phyloP scores from a whole-genome alignment of 2,329 filamentous ascomycete genomes.

The Bipolaris cookei region DNA sequence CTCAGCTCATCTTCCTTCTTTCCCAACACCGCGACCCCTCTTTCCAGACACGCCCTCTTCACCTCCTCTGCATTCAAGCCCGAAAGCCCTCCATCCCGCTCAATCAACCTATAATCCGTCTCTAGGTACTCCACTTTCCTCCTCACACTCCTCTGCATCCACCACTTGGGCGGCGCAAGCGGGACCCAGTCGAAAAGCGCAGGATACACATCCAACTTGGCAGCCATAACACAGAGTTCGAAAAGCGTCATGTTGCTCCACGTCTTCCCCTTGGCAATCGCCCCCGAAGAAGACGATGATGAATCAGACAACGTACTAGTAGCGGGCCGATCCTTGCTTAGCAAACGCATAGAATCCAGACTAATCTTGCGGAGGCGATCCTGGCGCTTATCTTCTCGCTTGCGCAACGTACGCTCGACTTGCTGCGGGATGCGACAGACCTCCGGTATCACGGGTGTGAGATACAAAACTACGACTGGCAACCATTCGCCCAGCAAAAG shows the following conservation, averaged over 20 bases:
- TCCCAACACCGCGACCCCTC: conserved; percentile 38
- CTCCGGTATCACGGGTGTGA: conserved; percentile 76
- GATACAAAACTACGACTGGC: conserved; percentile 74
- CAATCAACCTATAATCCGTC: conserved; percentile 73
- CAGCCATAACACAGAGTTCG: conserved; percentile 28
- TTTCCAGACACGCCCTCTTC: conserved; percentile 70
- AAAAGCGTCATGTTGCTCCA: conserved; percentile 21
- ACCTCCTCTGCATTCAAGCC: conserved; percentile 70
- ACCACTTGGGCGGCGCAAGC: conserved; percentile 51
- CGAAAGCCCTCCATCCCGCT: conserved; percentile 65
- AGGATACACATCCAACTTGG: conserved; percentile 33
- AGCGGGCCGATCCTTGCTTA: conserved; percentile 19
- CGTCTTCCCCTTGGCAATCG: background rate
- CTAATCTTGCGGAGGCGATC: conserved; percentile 24
- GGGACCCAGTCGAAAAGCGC: conserved; percentile 50
- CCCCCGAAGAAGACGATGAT: too few species aligned
- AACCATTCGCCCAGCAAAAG: conserved; percentile 85
- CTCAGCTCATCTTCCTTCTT: conserved; percentile 39
- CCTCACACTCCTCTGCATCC: conserved; percentile 63
- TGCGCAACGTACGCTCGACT: conserved; percentile 63
- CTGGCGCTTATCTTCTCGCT: conserved; percentile 54
- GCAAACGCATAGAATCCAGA: conserved; percentile 26
- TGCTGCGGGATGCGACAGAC: conserved; percentile 85
- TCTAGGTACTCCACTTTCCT: conserved; percentile 68
- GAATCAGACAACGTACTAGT: background rate